Percentiles rank a stretch among this genome's conserved stretches.
These are phyloP conservation scores for Trichoderma atroviride DNA, from an alignment of 2,329 filamentous ascomycete genomes.

Conservation along the genomic window DNA sequence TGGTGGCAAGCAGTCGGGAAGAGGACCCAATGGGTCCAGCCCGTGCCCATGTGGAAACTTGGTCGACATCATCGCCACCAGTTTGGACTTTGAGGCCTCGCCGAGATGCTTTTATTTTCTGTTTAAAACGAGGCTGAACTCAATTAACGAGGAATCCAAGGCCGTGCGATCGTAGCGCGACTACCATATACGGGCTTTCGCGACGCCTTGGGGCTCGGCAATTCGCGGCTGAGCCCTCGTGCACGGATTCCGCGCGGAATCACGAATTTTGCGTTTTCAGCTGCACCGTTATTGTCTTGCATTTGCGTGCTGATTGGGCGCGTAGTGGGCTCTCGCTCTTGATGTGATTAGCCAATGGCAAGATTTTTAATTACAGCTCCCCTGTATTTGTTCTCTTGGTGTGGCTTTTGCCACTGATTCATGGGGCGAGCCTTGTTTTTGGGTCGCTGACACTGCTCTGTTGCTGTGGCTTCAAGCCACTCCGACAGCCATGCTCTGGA, in stretches of 20 bases:
- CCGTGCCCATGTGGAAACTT: neutral
- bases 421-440: neutral
- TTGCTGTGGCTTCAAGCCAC: constrained; percentile 12
- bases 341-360: neutral
- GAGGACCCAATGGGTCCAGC: neutral
- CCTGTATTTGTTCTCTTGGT: constrained; percentile 8
- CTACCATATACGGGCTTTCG: neutral
- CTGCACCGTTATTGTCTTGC: neutral
- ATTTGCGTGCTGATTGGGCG: neutral
- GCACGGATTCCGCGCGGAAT: constrained; percentile 6
- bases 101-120: neutral
- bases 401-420: constrained; percentile 19
- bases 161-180: neutral
- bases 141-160: constrained; percentile 6
- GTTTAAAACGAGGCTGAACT: constrained; percentile 7
- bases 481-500: neutral
- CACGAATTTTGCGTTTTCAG: neutral
- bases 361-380: neutral
- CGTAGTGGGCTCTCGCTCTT: neutral
- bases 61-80: neutral
- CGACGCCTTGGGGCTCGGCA: constrained; percentile 8
- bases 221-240: constrained; percentile 17
- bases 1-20: constrained; percentile 6
- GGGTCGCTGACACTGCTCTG: constrained; percentile 5
- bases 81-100: neutral